Conservation (phyloP, 306 rosid species). For the Leucaena leucocephala region DNA sequence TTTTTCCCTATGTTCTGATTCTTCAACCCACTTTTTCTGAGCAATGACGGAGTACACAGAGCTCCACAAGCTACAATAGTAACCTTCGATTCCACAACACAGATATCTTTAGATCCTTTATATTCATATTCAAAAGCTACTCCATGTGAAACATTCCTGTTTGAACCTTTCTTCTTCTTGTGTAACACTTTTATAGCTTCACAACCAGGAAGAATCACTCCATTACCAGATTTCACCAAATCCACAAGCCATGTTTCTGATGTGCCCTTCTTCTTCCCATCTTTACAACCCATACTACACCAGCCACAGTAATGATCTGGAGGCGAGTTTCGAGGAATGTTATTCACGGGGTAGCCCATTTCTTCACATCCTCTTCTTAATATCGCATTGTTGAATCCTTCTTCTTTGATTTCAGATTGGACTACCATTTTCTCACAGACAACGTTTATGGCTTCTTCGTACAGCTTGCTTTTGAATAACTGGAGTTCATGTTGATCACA, state of each 20-base stretch:
- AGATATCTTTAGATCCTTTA: slow-evolving; percentile 48
- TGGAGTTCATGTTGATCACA: slow-evolving; percentile 50
- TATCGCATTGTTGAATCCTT: slow-evolving; percentile 74
- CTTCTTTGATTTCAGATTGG: slow-evolving; percentile 57
- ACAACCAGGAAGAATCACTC: slow-evolving; percentile 66
- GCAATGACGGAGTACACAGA: slow-evolving; percentile 64
- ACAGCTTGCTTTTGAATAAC: slow-evolving; percentile 57
- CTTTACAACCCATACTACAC: slow-evolving; percentile 82
- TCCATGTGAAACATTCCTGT: slow-evolving; percentile 48
- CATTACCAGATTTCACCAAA: slow-evolving; percentile 72
- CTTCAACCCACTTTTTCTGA: slow-evolving; percentile 68
- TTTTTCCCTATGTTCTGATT: slow-evolving; percentile 67
- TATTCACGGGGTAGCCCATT: slow-evolving; percentile 63
- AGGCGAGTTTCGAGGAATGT: slow-evolving; percentile 68
- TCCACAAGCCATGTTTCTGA: slow-evolving; percentile 85
- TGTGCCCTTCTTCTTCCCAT: slow-evolving; percentile 74
- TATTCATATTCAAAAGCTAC: slow-evolving; percentile 51
- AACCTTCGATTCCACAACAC: slow-evolving; percentile 75
- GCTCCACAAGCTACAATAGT: slow-evolving; percentile 85
- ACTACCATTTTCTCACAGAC: slow-evolving; percentile 82
- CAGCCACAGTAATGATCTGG: slow-evolving; percentile 79
- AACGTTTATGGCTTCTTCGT: slow-evolving; percentile 64
- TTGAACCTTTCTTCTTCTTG: slow-evolving; percentile 48
- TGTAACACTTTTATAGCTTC: slow-evolving; percentile 60
- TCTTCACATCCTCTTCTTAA: slow-evolving; percentile 77